Percentiles rank a stretch among this genome's conserved stretches.
phyloP scores from a whole-genome alignment of 2,329 filamentous ascomycete genomes.

The Fusarium palustre region DNA sequence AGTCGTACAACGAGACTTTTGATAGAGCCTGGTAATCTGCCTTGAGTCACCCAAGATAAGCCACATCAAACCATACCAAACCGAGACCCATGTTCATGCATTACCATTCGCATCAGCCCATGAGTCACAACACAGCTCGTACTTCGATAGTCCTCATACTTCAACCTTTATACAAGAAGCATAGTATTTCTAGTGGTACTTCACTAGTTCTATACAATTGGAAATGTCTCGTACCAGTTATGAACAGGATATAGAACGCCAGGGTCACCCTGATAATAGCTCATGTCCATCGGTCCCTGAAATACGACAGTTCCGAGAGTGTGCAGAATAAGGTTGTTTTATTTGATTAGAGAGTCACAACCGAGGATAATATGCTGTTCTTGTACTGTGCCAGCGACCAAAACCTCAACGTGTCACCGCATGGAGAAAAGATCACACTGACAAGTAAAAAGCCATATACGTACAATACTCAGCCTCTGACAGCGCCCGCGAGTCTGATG shows the following conservation, averaged over 20 bases:
- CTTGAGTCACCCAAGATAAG: not conserved
- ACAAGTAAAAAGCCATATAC: rapidly evolving
- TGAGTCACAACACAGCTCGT: too few relatives aligned
- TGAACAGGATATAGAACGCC: not conserved
- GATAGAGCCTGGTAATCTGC: not conserved
- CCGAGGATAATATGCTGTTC: not conserved
- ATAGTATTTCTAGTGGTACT: not conserved
- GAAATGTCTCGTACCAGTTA: not conserved
- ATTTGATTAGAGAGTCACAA: not conserved
- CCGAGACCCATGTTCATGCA: not conserved
- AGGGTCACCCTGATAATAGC: not conserved
- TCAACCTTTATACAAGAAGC: too few relatives aligned
- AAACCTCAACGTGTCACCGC: rapidly evolving
- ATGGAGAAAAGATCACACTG: rapidly evolving
- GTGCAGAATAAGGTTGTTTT: not conserved
- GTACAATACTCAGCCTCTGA: not conserved
- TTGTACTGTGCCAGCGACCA: not conserved
- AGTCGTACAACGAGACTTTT: too few relatives aligned
- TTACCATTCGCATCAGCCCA: rapidly evolving
- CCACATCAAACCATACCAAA: not conserved
- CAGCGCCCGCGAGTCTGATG: not conserved
- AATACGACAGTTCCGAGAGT: not conserved
- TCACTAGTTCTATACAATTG: rapidly evolving
- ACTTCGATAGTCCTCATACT: rapidly evolving
- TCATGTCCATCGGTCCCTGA: not conserved